A percentile compares a stretch with the other conserved stretches of the same genome.
Conservation (phyloP, 108 stramenopile species). For the Parietichytrium sp. region DNA sequence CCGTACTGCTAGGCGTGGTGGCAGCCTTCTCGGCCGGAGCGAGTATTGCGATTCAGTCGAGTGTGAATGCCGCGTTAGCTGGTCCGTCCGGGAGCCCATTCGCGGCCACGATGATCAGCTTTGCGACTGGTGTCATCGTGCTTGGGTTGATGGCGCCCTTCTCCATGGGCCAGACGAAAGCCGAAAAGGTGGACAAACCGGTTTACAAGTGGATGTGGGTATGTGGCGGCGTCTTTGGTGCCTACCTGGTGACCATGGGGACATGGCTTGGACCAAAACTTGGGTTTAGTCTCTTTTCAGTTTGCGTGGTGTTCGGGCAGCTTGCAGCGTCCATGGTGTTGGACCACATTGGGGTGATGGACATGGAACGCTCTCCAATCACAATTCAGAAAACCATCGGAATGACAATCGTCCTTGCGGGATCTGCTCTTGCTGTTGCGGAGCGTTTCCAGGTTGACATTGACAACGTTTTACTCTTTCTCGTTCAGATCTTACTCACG, state of each 20-base stretch:
- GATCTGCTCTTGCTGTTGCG: background rate
- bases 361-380: background rate
- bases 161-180: background rate
- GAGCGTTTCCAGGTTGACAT: background rate
- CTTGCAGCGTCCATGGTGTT: background rate
- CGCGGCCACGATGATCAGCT: background rate
- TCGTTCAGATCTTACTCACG: background rate
- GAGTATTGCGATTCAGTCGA: background rate
- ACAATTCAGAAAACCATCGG: background rate
- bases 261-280: background rate
- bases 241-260: background rate
- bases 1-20: too few species aligned
- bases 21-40: background rate
- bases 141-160: background rate
- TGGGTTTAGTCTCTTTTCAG: background rate
- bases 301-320: background rate
- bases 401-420: background rate
- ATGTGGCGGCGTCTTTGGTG: background rate
- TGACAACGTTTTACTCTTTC: background rate
- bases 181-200: background rate
- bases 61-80: background rate
- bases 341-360: slow-evolving; percentile 12
- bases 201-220: background rate
- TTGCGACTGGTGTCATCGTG: background rate
- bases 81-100: background rate